phyloP scores from a whole-genome alignment of 495 filamentous ascomycete genomes.

The Diplogelasinospora grovesii region DNA sequence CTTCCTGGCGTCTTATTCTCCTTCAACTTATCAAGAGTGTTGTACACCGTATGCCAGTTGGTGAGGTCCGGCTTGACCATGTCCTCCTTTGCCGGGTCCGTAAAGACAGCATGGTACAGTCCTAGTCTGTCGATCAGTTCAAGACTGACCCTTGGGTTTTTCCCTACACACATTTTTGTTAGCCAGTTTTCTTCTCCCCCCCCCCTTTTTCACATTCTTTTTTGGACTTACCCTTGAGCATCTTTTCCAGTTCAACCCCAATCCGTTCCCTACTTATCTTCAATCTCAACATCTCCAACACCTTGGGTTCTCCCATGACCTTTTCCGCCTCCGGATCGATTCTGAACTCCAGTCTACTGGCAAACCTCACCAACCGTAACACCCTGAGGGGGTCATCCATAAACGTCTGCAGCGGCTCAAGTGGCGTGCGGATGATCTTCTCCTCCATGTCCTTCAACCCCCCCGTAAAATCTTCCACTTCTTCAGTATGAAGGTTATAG shows the following conservation, averaged over 20 bases:
- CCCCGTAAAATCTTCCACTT: constrained; percentile 79
- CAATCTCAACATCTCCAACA: constrained; percentile 65
- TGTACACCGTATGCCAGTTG: constrained; percentile 45
- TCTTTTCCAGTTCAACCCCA: constrained; percentile 79
- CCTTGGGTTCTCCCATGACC: constrained; percentile 69
- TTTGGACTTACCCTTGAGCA: constrained; percentile 73
- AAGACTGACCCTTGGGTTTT: constrained; percentile 61
- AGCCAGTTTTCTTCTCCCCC: not conserved
- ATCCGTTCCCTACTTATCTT: constrained; percentile 93
- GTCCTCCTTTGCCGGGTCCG: constrained; percentile 45
- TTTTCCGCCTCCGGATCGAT: constrained; percentile 61
- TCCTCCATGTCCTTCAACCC: constrained; percentile 69
- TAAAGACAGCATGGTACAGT: constrained; percentile 78
- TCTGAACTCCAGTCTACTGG: constrained; percentile 70
- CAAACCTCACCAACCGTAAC: constrained; percentile 84
- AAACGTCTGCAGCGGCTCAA: constrained; percentile 89
- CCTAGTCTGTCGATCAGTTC: constrained; percentile 64
- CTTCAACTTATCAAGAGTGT: constrained; percentile 39
- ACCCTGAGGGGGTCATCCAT: constrained; percentile 89
- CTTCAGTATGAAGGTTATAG: constrained; percentile 75
- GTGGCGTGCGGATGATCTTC: constrained; percentile 72
- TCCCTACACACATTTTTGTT: constrained; percentile 42
- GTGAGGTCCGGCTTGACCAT: constrained; percentile 31
- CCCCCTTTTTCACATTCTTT: no score
- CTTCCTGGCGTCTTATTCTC: constrained; percentile 41